Conservation (phyloP, 2,329 filamentous ascomycete genomes). For the Magnaporthiopsis poae region DNA sequence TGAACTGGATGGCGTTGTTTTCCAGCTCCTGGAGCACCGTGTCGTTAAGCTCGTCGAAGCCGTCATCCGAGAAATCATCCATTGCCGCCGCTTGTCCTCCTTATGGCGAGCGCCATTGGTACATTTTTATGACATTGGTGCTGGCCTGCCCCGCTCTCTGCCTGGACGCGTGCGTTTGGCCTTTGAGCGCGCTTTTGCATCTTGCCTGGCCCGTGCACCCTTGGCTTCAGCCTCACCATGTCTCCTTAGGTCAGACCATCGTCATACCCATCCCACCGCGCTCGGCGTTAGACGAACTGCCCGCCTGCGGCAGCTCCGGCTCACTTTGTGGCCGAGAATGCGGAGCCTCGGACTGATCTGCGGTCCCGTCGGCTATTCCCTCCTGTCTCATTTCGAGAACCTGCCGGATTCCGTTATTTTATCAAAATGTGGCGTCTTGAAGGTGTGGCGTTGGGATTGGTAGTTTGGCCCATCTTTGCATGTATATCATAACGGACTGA, state of each 20-base stretch:
- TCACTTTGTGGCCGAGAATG: neutral
- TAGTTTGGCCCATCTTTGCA: neutral
- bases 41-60: conserved; percentile 50
- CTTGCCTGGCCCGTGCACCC: neutral
- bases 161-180: neutral
- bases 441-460: neutral
- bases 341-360: neutral
- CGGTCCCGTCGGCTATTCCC: neutral
- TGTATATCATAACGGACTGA: neutral
- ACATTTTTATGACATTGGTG: neutral
- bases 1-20: conserved; percentile 51
- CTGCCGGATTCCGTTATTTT: too few species aligned
- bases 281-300: neutral
- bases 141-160: neutral
- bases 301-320: neutral
- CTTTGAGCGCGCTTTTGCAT: neutral
- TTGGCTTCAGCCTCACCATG: neutral
- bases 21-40: conserved; percentile 53
- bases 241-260: neutral
- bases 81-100: conserved; percentile 19
- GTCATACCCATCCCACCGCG: neutral
- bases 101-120: neutral
- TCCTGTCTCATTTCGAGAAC: neutral
- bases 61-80: conserved; percentile 56
- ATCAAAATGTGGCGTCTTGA: neutral